These are phyloP conservation scores for Ramularia collo-cygni DNA, from an alignment of 2,329 filamentous ascomycete species.

Conservation along the genomic window DNA sequence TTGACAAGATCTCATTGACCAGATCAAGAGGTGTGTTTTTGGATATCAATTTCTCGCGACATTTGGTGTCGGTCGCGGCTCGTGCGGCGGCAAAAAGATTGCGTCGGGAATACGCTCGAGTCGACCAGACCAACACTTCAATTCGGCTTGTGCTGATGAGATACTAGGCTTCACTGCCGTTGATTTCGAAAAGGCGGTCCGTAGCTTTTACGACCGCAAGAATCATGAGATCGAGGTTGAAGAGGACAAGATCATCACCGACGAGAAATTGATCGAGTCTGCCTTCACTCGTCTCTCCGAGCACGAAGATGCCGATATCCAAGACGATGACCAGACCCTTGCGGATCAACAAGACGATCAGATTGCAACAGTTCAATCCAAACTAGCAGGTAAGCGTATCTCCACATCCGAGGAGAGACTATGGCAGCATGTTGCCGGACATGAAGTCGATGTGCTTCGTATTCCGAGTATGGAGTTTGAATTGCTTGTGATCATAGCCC, in stretches of 20 bases:
- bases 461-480: conserved; percentile 50
- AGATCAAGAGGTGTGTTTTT: too few species aligned
- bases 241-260: conserved; percentile 29
- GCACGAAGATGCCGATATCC: conserved; percentile 51
- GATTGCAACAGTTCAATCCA: conserved; percentile 3
- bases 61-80: too few species aligned
- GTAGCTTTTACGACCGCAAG: conserved; percentile 32
- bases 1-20: background rate
- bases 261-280: conserved; percentile 46
- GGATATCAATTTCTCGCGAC: too few species aligned
- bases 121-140: too few species aligned
- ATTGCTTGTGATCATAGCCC: conserved; percentile 53
- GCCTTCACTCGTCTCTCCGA: conserved; percentile 52
- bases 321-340: conserved; percentile 32
- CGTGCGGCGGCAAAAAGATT: too few species aligned
- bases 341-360: conserved; percentile 25
- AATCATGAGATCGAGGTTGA: conserved; percentile 5
- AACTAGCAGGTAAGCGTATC: conserved; percentile 30
- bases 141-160: too few species aligned
- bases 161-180: conserved; percentile 27
- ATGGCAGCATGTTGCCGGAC: conserved; percentile 55
- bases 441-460: conserved; percentile 49
- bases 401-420: conserved; percentile 50
- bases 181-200: conserved; percentile 35
- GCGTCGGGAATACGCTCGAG: too few species aligned